Conservation (phyloP, 1,284 basidiomycete species). For the Marasmius fiardii region DNA sequence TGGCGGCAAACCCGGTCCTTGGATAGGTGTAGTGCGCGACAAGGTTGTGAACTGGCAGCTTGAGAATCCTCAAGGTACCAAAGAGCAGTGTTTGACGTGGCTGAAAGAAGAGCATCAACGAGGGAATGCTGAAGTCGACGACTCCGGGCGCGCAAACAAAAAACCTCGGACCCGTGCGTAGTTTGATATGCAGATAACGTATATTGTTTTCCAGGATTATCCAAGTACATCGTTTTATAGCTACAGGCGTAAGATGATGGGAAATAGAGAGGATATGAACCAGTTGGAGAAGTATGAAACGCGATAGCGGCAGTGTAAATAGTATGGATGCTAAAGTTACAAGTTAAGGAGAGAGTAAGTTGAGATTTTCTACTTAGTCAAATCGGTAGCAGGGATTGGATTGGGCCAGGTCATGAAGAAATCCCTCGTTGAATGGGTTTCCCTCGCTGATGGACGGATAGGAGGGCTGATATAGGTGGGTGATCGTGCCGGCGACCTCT, state of each 20-base stretch:
- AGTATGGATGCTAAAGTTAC: no score
- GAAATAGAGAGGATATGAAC: no score
- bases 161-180: slow-evolving; percentile 38
- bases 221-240: no score
- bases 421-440: not conserved
- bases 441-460: not conserved
- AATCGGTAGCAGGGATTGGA: not conserved
- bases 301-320: no score
- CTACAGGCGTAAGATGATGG: no score
- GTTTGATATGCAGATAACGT: not conserved
- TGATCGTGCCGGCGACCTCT: no score
- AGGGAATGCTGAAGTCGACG: slow-evolving; percentile 38
- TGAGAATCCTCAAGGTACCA: slow-evolving; percentile 61
- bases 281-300: no score
- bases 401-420: not conserved
- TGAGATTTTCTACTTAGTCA: not conserved
- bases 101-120: slow-evolving; percentile 49
- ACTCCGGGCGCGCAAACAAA: slow-evolving; percentile 36
- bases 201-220: no score
- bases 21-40: slow-evolving; percentile 63
- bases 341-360: no score
- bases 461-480: no score
- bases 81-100: slow-evolving; percentile 70
- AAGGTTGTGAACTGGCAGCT: slow-evolving; percentile 82
- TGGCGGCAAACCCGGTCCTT: slow-evolving; percentile 59